phyloP scores from a whole-genome alignment of 1,139 yeast species.

The Saccharomycopsis crataegensis region DNA sequence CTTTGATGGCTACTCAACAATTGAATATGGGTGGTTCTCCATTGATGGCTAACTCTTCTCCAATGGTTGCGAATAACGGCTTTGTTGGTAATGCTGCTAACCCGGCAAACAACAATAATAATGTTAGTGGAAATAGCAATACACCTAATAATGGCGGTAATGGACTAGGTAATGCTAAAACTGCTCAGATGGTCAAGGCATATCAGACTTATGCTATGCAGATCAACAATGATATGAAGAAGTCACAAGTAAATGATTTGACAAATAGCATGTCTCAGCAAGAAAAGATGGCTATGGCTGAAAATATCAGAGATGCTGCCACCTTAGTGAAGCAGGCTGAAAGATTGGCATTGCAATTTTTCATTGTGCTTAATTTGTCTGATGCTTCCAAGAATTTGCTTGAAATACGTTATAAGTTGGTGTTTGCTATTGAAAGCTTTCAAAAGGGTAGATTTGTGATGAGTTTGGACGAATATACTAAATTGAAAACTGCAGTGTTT shows the following conservation, averaged over 20 bases:
- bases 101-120: not conserved
- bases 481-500: not conserved
- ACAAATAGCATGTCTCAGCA: constrained; percentile 6
- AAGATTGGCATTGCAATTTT: constrained; percentile 10
- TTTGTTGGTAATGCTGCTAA: not conserved
- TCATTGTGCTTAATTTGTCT: constrained; percentile 2
- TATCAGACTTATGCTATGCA: constrained; percentile 3
- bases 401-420: constrained; percentile 6
- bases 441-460: constrained; percentile 9
- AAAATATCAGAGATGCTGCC: constrained; percentile 4
- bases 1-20: constrained; percentile 5
- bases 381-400: constrained; percentile 6
- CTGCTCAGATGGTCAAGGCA: constrained; percentile 2
- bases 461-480: constrained; percentile 4
- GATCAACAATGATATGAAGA: constrained; percentile 7
- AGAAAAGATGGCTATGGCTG: constrained; percentile 8
- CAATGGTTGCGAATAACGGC: constrained; percentile 2
- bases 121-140: not conserved
- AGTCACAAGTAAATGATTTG: constrained; percentile 6
- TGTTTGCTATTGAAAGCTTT: constrained; percentile 6
- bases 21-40: constrained; percentile 6
- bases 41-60: constrained; percentile 10
- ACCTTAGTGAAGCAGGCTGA: constrained; percentile 10
- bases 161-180: not conserved
- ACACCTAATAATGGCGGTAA: constrained; percentile 2